These are phyloP conservation scores for Elongisporangium undulatum DNA, from an alignment of 352 stramenopile genomes.

Conservation along the genomic window DNA sequence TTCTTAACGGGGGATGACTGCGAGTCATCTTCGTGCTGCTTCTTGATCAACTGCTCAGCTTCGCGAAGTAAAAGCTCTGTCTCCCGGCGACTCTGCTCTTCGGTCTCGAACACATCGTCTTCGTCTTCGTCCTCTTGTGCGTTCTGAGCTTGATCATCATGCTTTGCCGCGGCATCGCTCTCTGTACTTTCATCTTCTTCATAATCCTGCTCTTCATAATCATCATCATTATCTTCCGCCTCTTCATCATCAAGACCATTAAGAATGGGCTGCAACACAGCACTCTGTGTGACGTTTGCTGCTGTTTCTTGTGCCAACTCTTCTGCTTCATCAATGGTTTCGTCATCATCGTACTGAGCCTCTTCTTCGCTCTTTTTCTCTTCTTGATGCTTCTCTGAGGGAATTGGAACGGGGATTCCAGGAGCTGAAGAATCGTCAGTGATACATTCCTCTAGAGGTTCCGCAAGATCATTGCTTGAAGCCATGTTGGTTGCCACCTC, in stretches of 20 bases:
- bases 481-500: background rate
- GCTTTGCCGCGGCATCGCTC: background rate
- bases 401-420: too few relatives aligned
- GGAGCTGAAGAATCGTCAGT: background rate
- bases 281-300: background rate
- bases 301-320: conserved; percentile 5
- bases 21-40: conserved; percentile 6
- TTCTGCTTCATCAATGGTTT: conserved; percentile 9
- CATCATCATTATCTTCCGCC: conserved; percentile 2
- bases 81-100: conserved; percentile 22
- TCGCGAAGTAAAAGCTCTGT: conserved; percentile 37
- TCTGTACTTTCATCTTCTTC: conserved; percentile 7
- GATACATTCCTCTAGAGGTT: background rate
- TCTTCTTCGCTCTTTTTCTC: conserved; percentile 8
- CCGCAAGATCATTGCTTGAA: background rate
- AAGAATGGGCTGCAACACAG: background rate
- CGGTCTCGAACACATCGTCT: conserved; percentile 3
- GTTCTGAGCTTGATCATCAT: conserved; percentile 2
- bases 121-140: conserved; percentile 8
- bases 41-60: conserved; percentile 25
- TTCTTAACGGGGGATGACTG: background rate
- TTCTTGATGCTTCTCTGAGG: too few relatives aligned
- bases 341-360: conserved; percentile 12
- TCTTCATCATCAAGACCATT: conserved; percentile 5
- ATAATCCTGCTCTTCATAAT: conserved; percentile 15